Evolutionary conservation across 2,329 filamentous ascomycete genomes (phyloP).

Genomic region (Furcasterigmium furcatum): DNA sequence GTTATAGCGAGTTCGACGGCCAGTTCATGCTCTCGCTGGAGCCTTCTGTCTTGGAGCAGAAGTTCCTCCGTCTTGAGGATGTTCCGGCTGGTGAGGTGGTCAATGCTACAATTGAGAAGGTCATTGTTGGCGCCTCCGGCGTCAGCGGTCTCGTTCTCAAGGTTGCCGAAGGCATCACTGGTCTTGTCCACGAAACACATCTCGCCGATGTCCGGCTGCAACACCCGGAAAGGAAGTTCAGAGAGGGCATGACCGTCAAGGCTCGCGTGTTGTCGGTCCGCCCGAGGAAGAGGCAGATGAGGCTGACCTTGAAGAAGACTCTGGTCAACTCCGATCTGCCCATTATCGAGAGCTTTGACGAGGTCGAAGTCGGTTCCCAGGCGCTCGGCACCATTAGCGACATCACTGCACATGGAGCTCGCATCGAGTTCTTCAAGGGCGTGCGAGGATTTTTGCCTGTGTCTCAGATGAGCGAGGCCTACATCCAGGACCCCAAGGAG

Average conservation of each 20-base stretch:
- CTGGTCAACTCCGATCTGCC: constrained; percentile 83
- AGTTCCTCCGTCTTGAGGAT: constrained; percentile 90
- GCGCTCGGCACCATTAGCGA: constrained; percentile 85
- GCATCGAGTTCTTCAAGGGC: constrained; percentile 87
- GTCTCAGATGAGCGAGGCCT: constrained; percentile 97
- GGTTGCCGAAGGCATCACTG: constrained; percentile 81
- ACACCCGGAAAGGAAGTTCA: constrained; percentile 95
- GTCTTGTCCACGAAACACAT: constrained; percentile 85
- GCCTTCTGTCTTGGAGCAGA: constrained; percentile 76
- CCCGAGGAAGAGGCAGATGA: constrained; percentile 70
- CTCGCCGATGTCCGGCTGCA: constrained; percentile 84
- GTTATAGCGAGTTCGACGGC: constrained; percentile 85
- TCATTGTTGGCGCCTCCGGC: constrained; percentile 75
- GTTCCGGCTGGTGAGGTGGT: constrained; percentile 78
- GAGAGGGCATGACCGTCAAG: constrained; percentile 80
- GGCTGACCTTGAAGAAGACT: constrained; percentile 90
- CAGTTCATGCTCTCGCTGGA: constrained; percentile 84
- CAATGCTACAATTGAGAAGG: constrained; percentile 78
- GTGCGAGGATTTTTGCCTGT: constrained; percentile 86
- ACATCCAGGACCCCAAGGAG: constrained; percentile 81
- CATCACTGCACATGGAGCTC: constrained; percentile 72
- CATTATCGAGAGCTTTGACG: constrained; percentile 75
- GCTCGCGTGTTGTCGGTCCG: constrained; percentile 82
- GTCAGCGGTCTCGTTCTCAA: constrained; percentile 79
- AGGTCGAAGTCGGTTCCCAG: constrained; percentile 70